Base-by-base conservation (phyloP, 108 stramenopile species). In the Asterionellopsis glacialis region DNA sequence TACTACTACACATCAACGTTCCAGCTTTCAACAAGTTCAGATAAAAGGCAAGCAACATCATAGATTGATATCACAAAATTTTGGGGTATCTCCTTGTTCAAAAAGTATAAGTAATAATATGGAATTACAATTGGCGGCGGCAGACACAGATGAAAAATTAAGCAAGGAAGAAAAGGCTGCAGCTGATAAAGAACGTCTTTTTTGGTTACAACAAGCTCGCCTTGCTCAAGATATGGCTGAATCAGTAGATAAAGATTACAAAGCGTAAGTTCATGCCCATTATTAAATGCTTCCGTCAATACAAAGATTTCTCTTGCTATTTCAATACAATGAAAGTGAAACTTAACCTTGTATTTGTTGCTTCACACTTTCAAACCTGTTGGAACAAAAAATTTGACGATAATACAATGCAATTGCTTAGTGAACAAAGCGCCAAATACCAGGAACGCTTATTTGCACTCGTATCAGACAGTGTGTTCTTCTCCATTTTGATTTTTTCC, bases 401-500 rank as follows among this genome's bases (percentile, higher is more conserved):
- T 9, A 48, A 48, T 48, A 5, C 47, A n/a, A 48, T 48, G 47
- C 47, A 48, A 16, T 48, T 27, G 9, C 48, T 28, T 21, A 69
- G 66, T 41, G 84, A 82, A 47, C 55, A 77, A 11, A 40, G 57
- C 25, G 57, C 75, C 22, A 84, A 84, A 38, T 92, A 81, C 58
- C 70, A 73, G 0, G 70, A 73, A 47, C 61, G 82, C 57, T 70
- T 68, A 14, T 28, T 70, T 14, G 77, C 68, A 18, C 70, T 93
- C 26, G 62, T 88, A 9, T 66, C 57, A 13, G 88, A 93, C 50
- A 87, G 86, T 1, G 66, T 72, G 19, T 85, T 80, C 47, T 73
- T 88, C 39, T 70, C 79, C 11, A 55, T 79, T n/a, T 50, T 90
- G 22, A 80, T 93, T 28, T 83, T 76, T n/a, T 69, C 76, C 33